Evolutionary conservation across 179 eudicot genomes (phyloP).

Genomic region (Sideroxylon spinosum): DNA sequence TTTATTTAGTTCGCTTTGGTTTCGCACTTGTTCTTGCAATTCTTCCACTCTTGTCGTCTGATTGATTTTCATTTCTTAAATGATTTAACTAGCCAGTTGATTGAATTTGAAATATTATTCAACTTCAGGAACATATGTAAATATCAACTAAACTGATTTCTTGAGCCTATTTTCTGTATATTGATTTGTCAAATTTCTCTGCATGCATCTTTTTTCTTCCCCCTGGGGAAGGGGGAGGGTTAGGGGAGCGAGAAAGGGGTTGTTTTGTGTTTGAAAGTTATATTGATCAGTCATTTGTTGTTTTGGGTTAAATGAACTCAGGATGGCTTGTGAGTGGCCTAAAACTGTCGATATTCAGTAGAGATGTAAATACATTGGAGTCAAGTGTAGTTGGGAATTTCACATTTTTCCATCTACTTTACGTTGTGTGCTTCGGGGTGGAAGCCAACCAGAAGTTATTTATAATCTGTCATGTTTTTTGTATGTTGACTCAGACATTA

Average conservation of each 20-base stretch:
- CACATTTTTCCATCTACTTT: background rate
- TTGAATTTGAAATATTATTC: background rate
- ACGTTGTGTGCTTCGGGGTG: background rate
- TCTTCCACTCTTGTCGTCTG: background rate
- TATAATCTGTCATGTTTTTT: background rate
- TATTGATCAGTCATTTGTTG: conserved; percentile 3
- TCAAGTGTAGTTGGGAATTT: conserved; percentile 5
- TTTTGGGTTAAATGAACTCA: background rate
- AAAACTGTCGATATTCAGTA: background rate
- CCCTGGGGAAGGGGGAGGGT: too few relatives aligned
- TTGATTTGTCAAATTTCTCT: conserved; percentile 4
- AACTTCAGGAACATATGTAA: background rate
- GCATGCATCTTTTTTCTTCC: too few relatives aligned
- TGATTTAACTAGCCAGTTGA: background rate
- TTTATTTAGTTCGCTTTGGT: background rate
- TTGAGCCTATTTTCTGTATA: background rate
- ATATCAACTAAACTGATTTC: background rate
- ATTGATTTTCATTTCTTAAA: background rate
- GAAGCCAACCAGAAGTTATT: background rate
- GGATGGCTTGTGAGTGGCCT: background rate
- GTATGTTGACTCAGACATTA: background rate
- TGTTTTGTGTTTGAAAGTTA: background rate
- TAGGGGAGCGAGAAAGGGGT: too few relatives aligned
- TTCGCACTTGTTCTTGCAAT: background rate
- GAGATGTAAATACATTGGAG: background rate